Conservation (phyloP, 495 filamentous ascomycete species). For the Hypoxylon cercidicola region DNA sequence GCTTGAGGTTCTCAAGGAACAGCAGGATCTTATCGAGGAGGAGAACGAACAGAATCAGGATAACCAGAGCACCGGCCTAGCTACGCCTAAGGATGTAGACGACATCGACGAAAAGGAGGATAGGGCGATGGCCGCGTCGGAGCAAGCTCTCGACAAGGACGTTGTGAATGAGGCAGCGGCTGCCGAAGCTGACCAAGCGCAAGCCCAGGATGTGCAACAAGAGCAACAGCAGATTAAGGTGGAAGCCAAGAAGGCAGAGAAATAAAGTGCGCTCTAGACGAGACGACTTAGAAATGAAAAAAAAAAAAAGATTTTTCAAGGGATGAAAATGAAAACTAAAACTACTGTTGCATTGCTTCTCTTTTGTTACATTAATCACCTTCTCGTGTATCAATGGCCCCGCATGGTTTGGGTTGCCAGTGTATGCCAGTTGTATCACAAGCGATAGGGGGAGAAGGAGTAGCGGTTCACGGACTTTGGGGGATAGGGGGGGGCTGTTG, state of each 20-base stretch:
- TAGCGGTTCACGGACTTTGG: too few relatives aligned
- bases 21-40: constrained; percentile 97
- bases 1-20: constrained; percentile 98
- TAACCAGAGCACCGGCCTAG: constrained; percentile 72
- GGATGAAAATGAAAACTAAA: constrained; percentile 16
- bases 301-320: not conserved
- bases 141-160: constrained; percentile 51
- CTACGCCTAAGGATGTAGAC: constrained; percentile 84
- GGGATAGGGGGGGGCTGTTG: too few relatives aligned
- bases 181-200: constrained; percentile 53
- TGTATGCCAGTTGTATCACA: too few relatives aligned
- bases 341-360: constrained; percentile 30
- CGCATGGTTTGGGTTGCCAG: too few relatives aligned
- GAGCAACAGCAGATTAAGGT: constrained; percentile 30
- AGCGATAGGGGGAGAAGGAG: too few relatives aligned
- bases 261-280: constrained; percentile 16
- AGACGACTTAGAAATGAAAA: not conserved
- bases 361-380: constrained; percentile 39
- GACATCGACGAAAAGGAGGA: constrained; percentile 76
- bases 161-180: constrained; percentile 56
- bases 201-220: constrained; percentile 40
- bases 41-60: constrained; percentile 90
- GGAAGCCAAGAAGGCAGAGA: constrained; percentile 37
- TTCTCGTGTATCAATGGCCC: too few relatives aligned
- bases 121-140: constrained; percentile 50